These are phyloP conservation scores for Fusarium sp. DNA, from an alignment of 2,329 filamentous ascomycete genomes.

Conservation along the genomic window DNA sequence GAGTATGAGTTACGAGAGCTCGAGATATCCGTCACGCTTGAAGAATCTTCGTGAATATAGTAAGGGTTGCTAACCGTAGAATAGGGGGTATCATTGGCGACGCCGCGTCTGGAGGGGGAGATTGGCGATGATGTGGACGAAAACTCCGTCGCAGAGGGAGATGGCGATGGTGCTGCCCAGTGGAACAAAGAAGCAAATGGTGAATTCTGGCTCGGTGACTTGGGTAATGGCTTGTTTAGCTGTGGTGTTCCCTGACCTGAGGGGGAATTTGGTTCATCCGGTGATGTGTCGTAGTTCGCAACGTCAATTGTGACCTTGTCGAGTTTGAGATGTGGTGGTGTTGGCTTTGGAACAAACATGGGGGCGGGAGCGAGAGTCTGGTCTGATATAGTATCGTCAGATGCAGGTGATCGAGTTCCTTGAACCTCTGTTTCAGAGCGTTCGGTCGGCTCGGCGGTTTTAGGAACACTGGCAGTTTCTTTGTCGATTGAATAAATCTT, in stretches of 20 bases:
- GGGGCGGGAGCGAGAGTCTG: conserved; percentile 56
- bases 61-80: conserved; percentile 42
- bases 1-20: conserved; percentile 62
- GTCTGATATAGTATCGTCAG: conserved; percentile 50
- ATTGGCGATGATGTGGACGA: conserved; percentile 64
- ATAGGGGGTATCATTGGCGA: conserved; percentile 45
- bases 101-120: conserved; percentile 51
- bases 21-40: conserved; percentile 50
- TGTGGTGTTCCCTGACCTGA: conserved; percentile 46
- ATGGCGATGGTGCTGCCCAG: conserved; percentile 58
- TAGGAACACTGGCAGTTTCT: conserved; percentile 15
- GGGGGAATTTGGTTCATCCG: conserved; percentile 38
- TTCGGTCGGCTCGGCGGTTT: conserved; percentile 18
- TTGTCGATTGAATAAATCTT: conserved; percentile 36
- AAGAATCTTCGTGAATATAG: conserved; percentile 50
- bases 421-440: conserved; percentile 39
- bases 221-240: conserved; percentile 63
- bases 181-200: conserved; percentile 62
- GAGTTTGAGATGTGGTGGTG: conserved; percentile 62
- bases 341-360: conserved; percentile 58
- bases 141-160: conserved; percentile 58
- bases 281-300: conserved; percentile 38
- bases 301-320: conserved; percentile 50
- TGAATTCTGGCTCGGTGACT: conserved; percentile 58
- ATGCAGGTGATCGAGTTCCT: conserved; percentile 30